Conservation (phyloP, 305 asterid genomes). For the Solanum hybrid region DNA sequence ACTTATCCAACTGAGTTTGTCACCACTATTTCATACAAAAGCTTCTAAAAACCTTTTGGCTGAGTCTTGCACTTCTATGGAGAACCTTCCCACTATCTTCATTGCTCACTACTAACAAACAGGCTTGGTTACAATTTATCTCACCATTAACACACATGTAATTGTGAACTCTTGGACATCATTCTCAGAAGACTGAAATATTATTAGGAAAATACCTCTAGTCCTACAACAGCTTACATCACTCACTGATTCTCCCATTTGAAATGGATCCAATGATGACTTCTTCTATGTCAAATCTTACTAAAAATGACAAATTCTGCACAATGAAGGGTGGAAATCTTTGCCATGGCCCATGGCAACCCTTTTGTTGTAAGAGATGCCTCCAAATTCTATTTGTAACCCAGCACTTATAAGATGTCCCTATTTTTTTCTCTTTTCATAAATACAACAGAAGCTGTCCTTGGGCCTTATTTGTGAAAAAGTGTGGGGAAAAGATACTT, state of each 20-base stretch:
- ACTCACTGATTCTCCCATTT: neutral
- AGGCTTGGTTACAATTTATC: neutral
- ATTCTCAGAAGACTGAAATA: neutral
- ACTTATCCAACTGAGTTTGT: neutral
- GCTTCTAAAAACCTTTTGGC: neutral
- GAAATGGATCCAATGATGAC: neutral
- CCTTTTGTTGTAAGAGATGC: neutral
- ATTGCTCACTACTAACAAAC: neutral
- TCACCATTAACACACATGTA: neutral
- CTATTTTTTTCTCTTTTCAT: neutral
- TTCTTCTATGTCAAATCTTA: neutral
- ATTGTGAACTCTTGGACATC: neutral
- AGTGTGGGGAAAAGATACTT: neutral
- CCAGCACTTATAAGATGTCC: neutral
- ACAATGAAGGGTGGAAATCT: neutral
- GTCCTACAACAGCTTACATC: neutral
- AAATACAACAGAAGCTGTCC: neutral
- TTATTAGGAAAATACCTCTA: neutral
- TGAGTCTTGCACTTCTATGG: neutral
- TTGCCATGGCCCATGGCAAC: neutral
- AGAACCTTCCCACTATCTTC: neutral
- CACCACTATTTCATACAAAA: neutral
- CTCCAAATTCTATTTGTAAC: neutral
- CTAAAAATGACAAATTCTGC: neutral
- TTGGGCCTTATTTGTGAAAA: neutral